Base-by-base conservation (phyloP, 164 flowering plant species). In the Tetrastigma voinierianum region DNA sequence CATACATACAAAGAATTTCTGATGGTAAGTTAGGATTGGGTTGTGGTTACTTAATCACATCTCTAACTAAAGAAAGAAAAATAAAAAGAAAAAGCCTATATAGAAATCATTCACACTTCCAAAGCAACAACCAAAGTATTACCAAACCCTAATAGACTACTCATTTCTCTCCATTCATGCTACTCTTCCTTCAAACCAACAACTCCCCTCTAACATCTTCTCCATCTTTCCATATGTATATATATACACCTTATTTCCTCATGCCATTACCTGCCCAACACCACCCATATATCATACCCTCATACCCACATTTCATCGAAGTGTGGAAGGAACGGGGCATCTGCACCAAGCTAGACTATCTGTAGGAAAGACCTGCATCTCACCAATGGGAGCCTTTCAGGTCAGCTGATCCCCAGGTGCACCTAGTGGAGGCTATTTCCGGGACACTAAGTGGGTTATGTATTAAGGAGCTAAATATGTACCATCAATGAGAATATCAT, bases 141-240 rank as follows among this genome's bases (percentile, higher is more conserved):
- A 72, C 71, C 74, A 70, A 77, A 61, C 52, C 20, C 2, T 8
- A 23, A 61, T 45, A 63, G 67, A 59, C 0, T 47, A 65, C 12
- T 1, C 10, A 51, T 57, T 64, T 48, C 46, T 51, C n/a, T 49
- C 48, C 57, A 19, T 66, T 64, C 86, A 78, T 77, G 79, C 72
- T 25, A 52, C 1, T 49, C 67, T 55, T 67, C 46, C 72, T 66
- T 70, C 43, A 51, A 57, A 80, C 84, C 90, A 71, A 82, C 74
- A 69, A n/a, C n/a, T n/a, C 65, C 67, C 61, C 78, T 72, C 82
- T 84, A 77, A 81, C 45, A 72, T 46, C 51, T 32, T 47, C 10
- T 64, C 51, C 18, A 49, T 53, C 43, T 60, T 24, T 19, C 65
- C 61, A 32, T 69, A 68, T 71, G 78, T 68, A 71, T 40, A 68